Base-by-base conservation (phyloP, 768 basidiomycete genomes). In the Suillus discolor region DNA sequence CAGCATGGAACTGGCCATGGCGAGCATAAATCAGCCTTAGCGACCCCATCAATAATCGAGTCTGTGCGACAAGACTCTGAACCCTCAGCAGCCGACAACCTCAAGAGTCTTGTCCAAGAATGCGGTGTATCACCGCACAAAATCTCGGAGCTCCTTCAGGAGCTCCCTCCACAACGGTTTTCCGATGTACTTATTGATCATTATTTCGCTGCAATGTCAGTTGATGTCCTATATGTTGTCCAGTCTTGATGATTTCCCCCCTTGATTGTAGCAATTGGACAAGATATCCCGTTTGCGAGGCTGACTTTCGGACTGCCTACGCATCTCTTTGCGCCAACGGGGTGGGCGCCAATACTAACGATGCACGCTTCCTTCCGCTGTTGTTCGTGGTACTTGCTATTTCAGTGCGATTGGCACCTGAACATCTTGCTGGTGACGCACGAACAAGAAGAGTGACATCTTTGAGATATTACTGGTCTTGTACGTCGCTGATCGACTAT, bases 391-490 rank as follows among this genome's bases (percentile, higher is more conserved):
- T 97, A 1, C 82, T 98, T 44, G 95, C 96, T 15, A 93, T 95
- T 57, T 85, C 94, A 18, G 92, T 90, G 16, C 82, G 95, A 67
- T 80, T 97, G 31, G 93, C 95, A 4, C 94, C 96, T 4, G 94
- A 95, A 71, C 83, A 86, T 65, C 87, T 97, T 70, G 91, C 84
- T 39, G 94, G 94, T 1, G 92, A 95, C 75, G 86, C 90, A 64
- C 85, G 89, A 55, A 87, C 81, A 53, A 83, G 92, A 62, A 84
- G 92, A 72, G 81, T 94, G 34, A 94, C 91, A 9, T 95, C 94
- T 44, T 79, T 94, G 61, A 86, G 94, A 67, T 97, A 94, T 80
- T 97, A 97, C 73, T 98, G 96, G 96, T 93, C 91, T 63, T 96
- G 94, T 96, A 73, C 78, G 94, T 84, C 51, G 15, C 61, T 41